Base-by-base conservation (phyloP, 306 rosid species). In the Trichosanthes cucumerina region DNA sequence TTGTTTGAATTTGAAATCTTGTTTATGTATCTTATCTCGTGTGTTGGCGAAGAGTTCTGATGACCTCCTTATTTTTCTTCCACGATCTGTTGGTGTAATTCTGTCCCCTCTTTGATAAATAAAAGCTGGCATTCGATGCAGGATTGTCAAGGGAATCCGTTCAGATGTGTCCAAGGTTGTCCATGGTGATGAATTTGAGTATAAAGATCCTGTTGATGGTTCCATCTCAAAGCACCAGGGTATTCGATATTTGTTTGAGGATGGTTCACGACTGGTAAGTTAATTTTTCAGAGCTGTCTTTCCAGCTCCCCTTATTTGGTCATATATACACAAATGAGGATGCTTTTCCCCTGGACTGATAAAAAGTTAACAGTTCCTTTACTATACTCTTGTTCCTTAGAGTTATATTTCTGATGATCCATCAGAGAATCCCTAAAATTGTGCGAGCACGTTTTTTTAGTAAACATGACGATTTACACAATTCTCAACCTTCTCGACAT, bases 261-360 rank as follows among this genome's bases (percentile, higher is more conserved):
- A 96, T 77, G 99, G 99, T 50, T 96, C 99, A 31, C 89, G 98
- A 88, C 87, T 96, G 97, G 99, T 96, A 82, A 85, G 96, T 83
- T 83, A 65, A 79, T 81, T 74, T 12, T 23, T 71, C 0, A 9
- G 44, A 63, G 44, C 23, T 3, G 5, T 2, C 23, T 33, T 33
- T 63, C 43, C 44, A 71, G 38, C 12, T 71, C 11, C 38, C 57
- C 14, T n/a, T n/a, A 3, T 23, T 4, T 0, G 5, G 7, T 59
- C 5, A 2, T 6, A 31, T 4, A 2, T 18, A 15, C 3, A 3
- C 11, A 10, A 65, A 34, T 64, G 46, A 64, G 5, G 23, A 64
- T 39, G 59, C 24, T 18, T 23, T 14, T 19, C 24, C 56, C n/a
- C 64, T 10, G 33, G 34, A 38, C 36, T 24, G 66, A 18, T 59